phyloP scores from a whole-genome alignment of 495 filamentous ascomycete species.

The Hypoxylon perforatum region DNA sequence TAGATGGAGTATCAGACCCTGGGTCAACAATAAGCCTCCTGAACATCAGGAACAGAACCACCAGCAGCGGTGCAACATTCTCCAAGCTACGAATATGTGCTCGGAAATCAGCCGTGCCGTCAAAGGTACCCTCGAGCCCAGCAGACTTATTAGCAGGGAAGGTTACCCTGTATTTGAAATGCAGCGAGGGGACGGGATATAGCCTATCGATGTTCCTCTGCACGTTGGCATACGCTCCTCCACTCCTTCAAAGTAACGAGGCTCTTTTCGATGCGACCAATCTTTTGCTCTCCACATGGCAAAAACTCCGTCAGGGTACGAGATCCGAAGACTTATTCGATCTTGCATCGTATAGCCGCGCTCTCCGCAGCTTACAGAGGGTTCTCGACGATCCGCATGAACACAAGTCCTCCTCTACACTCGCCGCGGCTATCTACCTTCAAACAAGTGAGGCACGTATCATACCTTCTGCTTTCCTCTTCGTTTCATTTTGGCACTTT shows the following conservation, averaged over 20 bases:
- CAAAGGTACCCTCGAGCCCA: conserved; percentile 6
- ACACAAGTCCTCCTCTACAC: conserved; percentile 19
- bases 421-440: conserved; percentile 29
- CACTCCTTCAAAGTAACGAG: conserved; percentile 21
- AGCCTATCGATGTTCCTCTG: conserved; percentile 18
- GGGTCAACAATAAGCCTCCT: background rate
- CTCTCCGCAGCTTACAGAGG: conserved; percentile 27
- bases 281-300: conserved; percentile 28
- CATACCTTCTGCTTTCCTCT: too few relatives aligned
- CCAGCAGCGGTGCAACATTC: conserved; percentile 18
- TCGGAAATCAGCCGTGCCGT: conserved; percentile 9
- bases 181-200: conserved; percentile 30
- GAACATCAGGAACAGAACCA: conserved; percentile 17
- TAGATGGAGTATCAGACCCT: background rate
- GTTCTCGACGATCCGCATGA: conserved; percentile 24
- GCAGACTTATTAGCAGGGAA: conserved; percentile 18
- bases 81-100: conserved; percentile 19
- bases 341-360: conserved; percentile 23
- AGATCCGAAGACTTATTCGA: conserved; percentile 8
- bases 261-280: conserved; percentile 32
- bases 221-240: conserved; percentile 18
- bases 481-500: background rate
- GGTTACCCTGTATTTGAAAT: conserved; percentile 11
- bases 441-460: conserved; percentile 23
- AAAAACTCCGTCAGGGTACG: conserved; percentile 17